Conservation (phyloP, 73 alveolate genomes). For the Paramecium caudatum region DNA sequence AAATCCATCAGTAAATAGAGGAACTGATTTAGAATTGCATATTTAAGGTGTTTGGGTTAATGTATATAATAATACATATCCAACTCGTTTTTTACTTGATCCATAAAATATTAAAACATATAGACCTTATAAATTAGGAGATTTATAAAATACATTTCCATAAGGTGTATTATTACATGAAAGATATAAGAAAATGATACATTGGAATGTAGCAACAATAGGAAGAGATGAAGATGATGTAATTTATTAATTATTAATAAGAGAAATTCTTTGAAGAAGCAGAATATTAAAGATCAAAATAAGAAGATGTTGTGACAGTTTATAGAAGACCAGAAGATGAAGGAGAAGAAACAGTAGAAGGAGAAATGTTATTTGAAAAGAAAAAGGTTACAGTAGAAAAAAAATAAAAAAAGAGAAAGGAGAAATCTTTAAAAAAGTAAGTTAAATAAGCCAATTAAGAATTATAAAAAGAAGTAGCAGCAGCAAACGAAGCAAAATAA, state of each 20-base stretch:
- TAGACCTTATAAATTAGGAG: constrained; percentile 76
- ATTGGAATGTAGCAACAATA: constrained; percentile 68
- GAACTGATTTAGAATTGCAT: constrained; percentile 72
- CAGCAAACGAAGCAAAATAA: neutral
- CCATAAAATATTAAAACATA: constrained; percentile 69
- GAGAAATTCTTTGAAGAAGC: constrained; percentile 68
- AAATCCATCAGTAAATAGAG: constrained; percentile 73
- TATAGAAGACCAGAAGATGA: constrained; percentile 18
- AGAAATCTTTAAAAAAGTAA: constrained; percentile 45
- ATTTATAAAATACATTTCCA: constrained; percentile 84
- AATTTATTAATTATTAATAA: constrained; percentile 20
- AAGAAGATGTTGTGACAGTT: constrained; percentile 48
- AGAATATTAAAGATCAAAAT: constrained; percentile 19
- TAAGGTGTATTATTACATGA: constrained; percentile 82
- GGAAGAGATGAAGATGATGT: constrained; percentile 74
- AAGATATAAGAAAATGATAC: constrained; percentile 75
- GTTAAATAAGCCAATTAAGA: constrained; percentile 61
- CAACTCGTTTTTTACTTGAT: constrained; percentile 79
- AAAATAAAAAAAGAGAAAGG: constrained; percentile 73
- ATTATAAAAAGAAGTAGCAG: constrained; percentile 42
- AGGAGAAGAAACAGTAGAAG: constrained; percentile 26
- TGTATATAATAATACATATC: constrained; percentile 78
- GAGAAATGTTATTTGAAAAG: constrained; percentile 45
- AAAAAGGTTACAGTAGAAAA: constrained; percentile 44
- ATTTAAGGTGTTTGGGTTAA: constrained; percentile 78